phyloP scores from a whole-genome alignment of 371 early-diverging fungal species.

The Mucor circinelloides region DNA sequence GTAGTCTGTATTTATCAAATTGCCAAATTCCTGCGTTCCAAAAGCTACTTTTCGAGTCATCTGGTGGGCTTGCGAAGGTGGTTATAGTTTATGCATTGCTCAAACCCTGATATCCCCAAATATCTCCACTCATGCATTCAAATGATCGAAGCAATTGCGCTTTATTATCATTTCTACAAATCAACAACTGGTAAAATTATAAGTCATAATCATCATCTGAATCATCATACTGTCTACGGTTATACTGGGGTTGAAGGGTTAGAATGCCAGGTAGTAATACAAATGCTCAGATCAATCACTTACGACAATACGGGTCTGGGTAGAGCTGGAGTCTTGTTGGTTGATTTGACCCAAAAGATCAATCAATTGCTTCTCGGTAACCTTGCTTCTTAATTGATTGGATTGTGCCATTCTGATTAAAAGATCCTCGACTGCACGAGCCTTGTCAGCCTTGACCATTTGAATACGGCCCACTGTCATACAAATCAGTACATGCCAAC shows the following conservation, averaged over 20 bases:
- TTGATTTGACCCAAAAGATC: constrained; percentile 85
- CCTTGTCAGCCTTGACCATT: constrained; percentile 90
- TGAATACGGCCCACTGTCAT: constrained; percentile 80
- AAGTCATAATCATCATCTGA: constrained; percentile 74
- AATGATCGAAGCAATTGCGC: too few species aligned
- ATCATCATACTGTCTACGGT: constrained; percentile 64
- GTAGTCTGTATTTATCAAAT: too few species aligned
- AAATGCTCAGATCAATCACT: background rate
- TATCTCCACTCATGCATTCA: too few species aligned
- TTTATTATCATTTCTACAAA: background rate
- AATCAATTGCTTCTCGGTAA: constrained; percentile 84
- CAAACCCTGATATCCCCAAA: too few species aligned
- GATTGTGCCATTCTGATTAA: constrained; percentile 87
- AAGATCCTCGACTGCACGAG: constrained; percentile 87
- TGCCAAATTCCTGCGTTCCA: too few species aligned
- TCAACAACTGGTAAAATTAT: constrained; percentile 24
- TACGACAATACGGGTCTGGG: constrained; percentile 82
- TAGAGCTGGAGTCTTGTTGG: constrained; percentile 61
- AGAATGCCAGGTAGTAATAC: background rate
- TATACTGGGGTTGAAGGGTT: constrained; percentile 41
- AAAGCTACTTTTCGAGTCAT: too few species aligned
- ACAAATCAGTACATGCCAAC: background rate
- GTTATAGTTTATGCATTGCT: too few species aligned
- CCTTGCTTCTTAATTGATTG: constrained; percentile 81
- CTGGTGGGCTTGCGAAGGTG: too few species aligned